Conservation (phyloP, 352 stramenopile species). For the Globisporangium carolinianum region DNA sequence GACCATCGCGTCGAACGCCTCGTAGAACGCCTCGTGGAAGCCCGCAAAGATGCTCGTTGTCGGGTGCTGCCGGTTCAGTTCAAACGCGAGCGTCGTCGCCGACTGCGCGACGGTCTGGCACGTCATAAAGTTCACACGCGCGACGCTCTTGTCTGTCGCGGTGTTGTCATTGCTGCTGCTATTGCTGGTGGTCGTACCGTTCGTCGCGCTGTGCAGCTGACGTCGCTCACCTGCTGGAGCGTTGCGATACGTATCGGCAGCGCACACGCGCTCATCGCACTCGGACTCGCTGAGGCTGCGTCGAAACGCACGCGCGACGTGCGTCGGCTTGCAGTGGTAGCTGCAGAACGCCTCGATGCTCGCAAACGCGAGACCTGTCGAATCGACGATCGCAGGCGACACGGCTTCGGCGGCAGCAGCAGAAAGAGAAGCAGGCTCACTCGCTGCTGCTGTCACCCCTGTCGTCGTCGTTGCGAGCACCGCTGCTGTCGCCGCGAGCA, state of each 20-base stretch:
- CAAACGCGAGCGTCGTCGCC: conserved; percentile 30
- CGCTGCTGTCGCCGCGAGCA: too few species aligned
- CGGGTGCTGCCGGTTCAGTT: conserved; percentile 18
- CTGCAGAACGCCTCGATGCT: conserved; percentile 38
- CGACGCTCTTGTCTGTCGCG: conserved; percentile 5
- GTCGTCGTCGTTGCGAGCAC: too few species aligned
- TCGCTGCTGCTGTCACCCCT: too few species aligned
- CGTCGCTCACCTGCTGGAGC: conserved; percentile 15
- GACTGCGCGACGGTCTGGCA: conserved; percentile 31
- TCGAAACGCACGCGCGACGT: conserved; percentile 12
- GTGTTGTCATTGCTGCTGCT: conserved; percentile 1
- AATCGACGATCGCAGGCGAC: conserved; percentile 15
- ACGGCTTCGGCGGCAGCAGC: neutral
- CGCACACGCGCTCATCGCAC: conserved; percentile 7
- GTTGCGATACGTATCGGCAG: neutral
- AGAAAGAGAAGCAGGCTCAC: too few species aligned
- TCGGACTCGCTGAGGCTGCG: conserved; percentile 11
- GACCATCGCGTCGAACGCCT: conserved; percentile 59
- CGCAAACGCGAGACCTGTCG: conserved; percentile 34
- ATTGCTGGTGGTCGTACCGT: neutral
- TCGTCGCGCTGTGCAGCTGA: conserved; percentile 11
- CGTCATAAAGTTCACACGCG: conserved; percentile 28
- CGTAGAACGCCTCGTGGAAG: conserved; percentile 60
- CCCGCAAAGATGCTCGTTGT: conserved; percentile 31
- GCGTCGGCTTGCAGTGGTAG: conserved; percentile 42